Base-by-base conservation (phyloP, 495 filamentous ascomycete species). In the Penicillium canescens region DNA sequence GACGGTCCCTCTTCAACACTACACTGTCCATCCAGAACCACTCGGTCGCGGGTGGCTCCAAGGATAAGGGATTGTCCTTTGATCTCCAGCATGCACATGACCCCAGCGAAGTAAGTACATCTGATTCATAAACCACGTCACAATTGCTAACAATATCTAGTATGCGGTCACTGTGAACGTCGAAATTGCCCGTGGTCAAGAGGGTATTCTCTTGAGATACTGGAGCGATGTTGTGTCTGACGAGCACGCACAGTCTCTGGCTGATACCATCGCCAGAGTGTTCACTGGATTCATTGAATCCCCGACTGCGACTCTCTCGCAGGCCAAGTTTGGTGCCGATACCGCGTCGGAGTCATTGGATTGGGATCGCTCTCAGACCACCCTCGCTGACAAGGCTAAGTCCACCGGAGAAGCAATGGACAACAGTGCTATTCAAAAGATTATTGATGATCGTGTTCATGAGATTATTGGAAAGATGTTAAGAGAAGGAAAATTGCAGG, bases 1-100 rank as follows among this genome's bases (percentile, higher is more conserved):
- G 77, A 14, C 75, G 78, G 51, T 59, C 76, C 10, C 62, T 85
- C 2, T 84, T 82, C 68, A 83, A 85, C 56, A 84, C 82, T 12
- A 77, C 78, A 0, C 63, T 82, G n/a, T 84, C 82, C 0, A 79
- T 80, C 18, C 77, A 80, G 34, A 80, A 80, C 42, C 68, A 74
- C 42, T 62, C 63, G 2, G 63, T 60, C 9, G 64, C 69, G 2
- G 65, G 66, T n/a, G 61, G 59, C 28, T 43, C 59, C 9, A 70
- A 71, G 36, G 61, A 73, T 10, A 65, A 70, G 24, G 62, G 57
- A n/a, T 53, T 79, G 36, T 64, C 57, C 1, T 78, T 78, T 49
- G 66, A 75, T 13, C 55, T 68, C 2, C 63, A 71, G 26, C 65
- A 66, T 55, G 75, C 71, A 23, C 65, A 77, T 56, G 77, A 80